Conservation (phyloP, 2,329 filamentous ascomycete species). For the Fusarium nodosum region DNA sequence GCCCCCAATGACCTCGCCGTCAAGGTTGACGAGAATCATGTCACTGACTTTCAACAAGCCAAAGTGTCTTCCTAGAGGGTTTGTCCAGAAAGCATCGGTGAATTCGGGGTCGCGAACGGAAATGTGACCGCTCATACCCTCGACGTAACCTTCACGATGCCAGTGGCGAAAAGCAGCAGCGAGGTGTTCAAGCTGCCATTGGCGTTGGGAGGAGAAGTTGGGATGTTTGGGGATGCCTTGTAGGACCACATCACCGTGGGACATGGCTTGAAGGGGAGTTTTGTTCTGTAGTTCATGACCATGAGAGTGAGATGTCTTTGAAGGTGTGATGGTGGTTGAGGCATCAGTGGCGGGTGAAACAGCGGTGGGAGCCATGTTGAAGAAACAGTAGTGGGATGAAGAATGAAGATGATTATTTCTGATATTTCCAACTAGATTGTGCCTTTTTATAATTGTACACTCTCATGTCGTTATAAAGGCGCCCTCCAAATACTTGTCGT, state of each 20-base stretch:
- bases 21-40: conserved; percentile 74
- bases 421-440: rapidly evolving
- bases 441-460: neutral
- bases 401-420: neutral
- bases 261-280: conserved; percentile 48
- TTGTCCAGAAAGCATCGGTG: conserved; percentile 72
- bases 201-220: conserved; percentile 46
- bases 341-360: neutral
- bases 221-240: conserved; percentile 46
- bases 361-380: neutral
- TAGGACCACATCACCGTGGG: conserved; percentile 46
- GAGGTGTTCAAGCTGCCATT: conserved; percentile 68
- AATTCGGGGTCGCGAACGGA: conserved; percentile 74
- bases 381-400: neutral
- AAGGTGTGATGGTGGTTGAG: conserved; percentile 8
- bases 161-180: conserved; percentile 77
- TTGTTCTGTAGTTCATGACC: conserved; percentile 45
- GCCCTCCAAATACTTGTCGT: conserved; percentile 33
- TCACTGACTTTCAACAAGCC: conserved; percentile 74
- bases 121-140: conserved; percentile 78
- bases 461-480: conserved; percentile 6
- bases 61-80: conserved; percentile 76
- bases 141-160: conserved; percentile 73
- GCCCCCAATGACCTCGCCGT: conserved; percentile 73
- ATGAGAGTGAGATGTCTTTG: conserved; percentile 38